Conservation (phyloP, 73 alveolate genomes). For the Tetrahymena thermophila region DNA sequence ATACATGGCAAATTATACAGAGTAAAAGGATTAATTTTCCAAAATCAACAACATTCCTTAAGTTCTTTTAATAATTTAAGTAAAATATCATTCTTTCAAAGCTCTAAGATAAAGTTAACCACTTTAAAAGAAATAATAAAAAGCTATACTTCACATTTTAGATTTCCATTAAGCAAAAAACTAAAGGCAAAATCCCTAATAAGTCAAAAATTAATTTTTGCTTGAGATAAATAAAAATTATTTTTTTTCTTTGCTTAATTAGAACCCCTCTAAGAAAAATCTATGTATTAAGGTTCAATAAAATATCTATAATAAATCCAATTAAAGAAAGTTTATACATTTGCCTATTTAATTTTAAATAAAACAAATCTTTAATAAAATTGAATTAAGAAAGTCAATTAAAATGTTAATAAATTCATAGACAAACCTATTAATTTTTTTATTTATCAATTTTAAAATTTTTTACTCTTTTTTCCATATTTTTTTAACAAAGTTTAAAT, state of each 20-base stretch:
- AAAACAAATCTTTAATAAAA: neutral
- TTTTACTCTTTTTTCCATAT: too few species aligned
- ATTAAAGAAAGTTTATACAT: neutral
- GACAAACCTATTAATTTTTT: too few species aligned
- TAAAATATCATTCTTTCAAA: neutral
- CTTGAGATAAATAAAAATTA: neutral
- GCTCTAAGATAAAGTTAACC: neutral
- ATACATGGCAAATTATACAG: neutral
- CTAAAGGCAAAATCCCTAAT: neutral
- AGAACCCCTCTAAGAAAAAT: constrained; percentile 5
- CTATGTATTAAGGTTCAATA: neutral
- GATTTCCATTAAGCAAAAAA: neutral
- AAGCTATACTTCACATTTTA: neutral
- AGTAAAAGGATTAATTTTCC: neutral
- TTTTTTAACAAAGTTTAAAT: too few species aligned
- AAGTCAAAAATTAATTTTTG: neutral
- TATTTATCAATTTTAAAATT: too few species aligned
- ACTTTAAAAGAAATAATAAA: neutral
- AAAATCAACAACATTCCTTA: neutral
- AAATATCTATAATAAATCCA: neutral
- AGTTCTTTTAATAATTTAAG: neutral
- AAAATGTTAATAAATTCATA: too few species aligned
- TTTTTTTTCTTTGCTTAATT: neutral
- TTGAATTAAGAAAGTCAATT: too few species aligned
- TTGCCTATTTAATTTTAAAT: neutral